These are phyloP conservation scores for Lecanoromycetidae sp. DNA, from an alignment of 2,329 filamentous ascomycete species.

Conservation along the genomic window DNA sequence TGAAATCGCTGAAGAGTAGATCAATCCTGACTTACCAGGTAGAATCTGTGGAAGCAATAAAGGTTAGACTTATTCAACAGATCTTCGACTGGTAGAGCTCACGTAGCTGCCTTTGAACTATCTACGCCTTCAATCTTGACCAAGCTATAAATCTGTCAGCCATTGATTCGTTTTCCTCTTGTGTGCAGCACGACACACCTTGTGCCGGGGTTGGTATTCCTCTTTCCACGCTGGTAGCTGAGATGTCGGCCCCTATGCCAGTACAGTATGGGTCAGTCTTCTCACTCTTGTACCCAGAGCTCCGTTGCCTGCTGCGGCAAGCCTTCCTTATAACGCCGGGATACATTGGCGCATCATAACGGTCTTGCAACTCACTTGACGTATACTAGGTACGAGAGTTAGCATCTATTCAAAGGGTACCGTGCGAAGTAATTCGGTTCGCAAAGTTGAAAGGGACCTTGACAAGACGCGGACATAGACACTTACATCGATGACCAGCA, in stretches of 20 bases:
- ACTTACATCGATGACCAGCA: conserved; percentile 81
- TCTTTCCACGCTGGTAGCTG: conserved; percentile 93
- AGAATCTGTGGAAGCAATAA: conserved; percentile 49
- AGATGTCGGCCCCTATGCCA: conserved; percentile 80
- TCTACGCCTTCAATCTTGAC: conserved; percentile 99
- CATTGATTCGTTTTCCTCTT: neutral
- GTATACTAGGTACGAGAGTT: conserved; percentile 52
- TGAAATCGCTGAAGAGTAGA: no score
- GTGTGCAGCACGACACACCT: conserved; percentile 28
- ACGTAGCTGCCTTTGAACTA: conserved; percentile 76
- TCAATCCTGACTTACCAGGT: no score
- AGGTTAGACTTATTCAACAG: neutral
- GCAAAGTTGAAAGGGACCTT: no score
- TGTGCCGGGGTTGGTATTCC: conserved; percentile 78
- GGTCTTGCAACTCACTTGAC: conserved; percentile 60
- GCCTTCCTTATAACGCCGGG: no score
- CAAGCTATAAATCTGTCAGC: conserved; percentile 42
- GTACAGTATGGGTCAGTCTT: neutral
- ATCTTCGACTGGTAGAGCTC: no score
- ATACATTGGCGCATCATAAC: neutral
- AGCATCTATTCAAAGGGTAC: no score
- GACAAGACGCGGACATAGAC: conserved; percentile 2
- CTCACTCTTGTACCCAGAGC: neutral
- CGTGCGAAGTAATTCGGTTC: no score
- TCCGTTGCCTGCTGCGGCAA: no score